Evolutionary conservation across 2,329 filamentous ascomycete genomes (phyloP).

Genomic region (Daldinia eschscholtzii): DNA sequence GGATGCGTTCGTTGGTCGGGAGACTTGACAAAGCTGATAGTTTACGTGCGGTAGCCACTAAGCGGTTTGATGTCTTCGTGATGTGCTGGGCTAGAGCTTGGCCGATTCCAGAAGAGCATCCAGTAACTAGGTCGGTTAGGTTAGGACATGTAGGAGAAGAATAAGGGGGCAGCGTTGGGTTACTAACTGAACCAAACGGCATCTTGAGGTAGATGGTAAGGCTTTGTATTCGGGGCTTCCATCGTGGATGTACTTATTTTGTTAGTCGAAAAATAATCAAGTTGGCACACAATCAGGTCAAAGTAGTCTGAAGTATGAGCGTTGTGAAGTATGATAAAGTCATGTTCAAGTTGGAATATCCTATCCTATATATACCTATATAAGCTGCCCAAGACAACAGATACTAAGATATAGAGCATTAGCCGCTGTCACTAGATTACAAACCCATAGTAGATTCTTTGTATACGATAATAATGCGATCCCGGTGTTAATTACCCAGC

Average conservation of each 20-base stretch:
- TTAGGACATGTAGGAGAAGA: neutral
- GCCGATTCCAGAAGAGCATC: conserved; percentile 50
- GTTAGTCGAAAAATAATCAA: neutral
- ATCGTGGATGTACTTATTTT: conserved; percentile 15
- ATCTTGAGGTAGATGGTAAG: conserved; percentile 45
- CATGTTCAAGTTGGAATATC: neutral
- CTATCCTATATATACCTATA: conserved; percentile 1
- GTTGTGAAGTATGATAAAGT: neutral
- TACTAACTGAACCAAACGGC: conserved; percentile 50
- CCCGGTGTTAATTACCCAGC: too few species aligned
- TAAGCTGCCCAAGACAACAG: neutral
- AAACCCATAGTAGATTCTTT: neutral
- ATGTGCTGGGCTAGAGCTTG: conserved; percentile 45
- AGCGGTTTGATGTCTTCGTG: conserved; percentile 43
- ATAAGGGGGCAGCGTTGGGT: neutral
- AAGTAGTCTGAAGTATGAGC: neutral
- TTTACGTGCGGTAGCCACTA: conserved; percentile 56
- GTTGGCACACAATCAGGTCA: neutral
- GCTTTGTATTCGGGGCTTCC: conserved; percentile 39
- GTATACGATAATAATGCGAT: neutral
- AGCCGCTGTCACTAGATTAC: neutral
- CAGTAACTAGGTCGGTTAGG: conserved; percentile 44
- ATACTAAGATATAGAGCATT: too few species aligned
- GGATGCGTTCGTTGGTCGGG: conserved; percentile 52
- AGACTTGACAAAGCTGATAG: conserved; percentile 57